phyloP scores from a whole-genome alignment of 1,284 basidiomycete species.

The Fomitopsis pinicola region DNA sequence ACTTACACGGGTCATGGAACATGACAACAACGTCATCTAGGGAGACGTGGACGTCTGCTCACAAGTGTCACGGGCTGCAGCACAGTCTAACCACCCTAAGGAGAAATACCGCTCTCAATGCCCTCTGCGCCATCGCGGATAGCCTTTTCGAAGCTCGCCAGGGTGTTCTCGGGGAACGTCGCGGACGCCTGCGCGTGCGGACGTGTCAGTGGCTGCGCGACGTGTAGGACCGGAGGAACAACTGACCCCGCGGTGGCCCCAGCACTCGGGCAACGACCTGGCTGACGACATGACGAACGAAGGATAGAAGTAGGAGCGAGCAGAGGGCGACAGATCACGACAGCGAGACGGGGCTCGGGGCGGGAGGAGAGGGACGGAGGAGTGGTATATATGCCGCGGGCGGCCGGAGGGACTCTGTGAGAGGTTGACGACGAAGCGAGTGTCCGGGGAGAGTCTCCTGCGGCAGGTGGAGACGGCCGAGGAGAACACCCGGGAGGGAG shows the following conservation, averaged over 20 bases:
- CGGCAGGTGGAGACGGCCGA: constrained; percentile 1
- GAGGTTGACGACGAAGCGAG: neutral
- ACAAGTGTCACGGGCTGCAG: constrained; percentile 44
- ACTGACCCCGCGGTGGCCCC: constrained; percentile 92
- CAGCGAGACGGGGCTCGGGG: constrained; percentile 1
- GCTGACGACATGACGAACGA: constrained; percentile 12
- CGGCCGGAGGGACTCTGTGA: neutral
- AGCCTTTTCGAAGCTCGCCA: constrained; percentile 89
- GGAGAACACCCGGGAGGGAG: neutral
- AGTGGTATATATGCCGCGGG: neutral
- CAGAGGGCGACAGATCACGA: neutral
- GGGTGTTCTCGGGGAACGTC: constrained; percentile 87
- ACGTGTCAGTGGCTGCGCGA: constrained; percentile 9
- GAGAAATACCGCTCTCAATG: constrained; percentile 83
- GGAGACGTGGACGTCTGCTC: constrained; percentile 93
- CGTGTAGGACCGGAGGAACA: constrained; percentile 7
- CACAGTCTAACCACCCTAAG: constrained; percentile 24
- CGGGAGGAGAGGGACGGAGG: neutral
- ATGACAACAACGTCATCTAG: constrained; percentile 87
- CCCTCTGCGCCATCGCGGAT: constrained; percentile 92
- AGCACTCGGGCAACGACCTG: constrained; percentile 57
- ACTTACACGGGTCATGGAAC: constrained; percentile 90
- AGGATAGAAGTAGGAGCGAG: constrained; percentile 1
- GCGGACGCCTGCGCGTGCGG: constrained; percentile 67
- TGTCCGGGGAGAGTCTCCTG: neutral